phyloP scores from a whole-genome alignment of 805 yeast genomes.

The Starmerella gropengiesseri region DNA sequence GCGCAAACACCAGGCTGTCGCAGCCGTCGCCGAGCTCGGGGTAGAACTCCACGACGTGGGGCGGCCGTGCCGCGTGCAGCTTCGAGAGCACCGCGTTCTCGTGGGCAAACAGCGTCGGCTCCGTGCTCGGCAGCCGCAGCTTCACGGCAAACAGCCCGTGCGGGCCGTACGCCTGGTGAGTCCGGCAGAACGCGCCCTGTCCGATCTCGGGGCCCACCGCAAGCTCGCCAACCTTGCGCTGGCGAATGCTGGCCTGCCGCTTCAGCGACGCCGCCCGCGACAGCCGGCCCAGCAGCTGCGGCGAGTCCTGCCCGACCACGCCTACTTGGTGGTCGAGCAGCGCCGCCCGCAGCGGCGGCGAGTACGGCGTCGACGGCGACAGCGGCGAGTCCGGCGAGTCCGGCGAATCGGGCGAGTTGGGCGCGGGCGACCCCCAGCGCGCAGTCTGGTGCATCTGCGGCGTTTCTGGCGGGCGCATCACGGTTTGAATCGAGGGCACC shows the following conservation, averaged over 20 bases:
- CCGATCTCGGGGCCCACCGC: constrained; percentile 34
- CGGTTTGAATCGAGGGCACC: constrained; percentile 1
- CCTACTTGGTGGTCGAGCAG: constrained; percentile 1
- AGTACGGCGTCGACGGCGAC: constrained; percentile 2
- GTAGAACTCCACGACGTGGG: constrained; percentile 15
- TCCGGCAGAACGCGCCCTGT: constrained; percentile 82
- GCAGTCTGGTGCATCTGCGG: constrained; percentile 11
- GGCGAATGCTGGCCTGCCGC: constrained; percentile 1
- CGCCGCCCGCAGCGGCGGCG: constrained; percentile 3
- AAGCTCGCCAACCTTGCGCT: constrained; percentile 26
- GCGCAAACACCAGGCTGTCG: constrained; percentile 17
- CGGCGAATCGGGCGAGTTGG: constrained; percentile 14
- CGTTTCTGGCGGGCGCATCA: constrained; percentile 4
- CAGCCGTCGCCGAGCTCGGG: constrained; percentile 15
- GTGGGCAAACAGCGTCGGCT: constrained; percentile 13
- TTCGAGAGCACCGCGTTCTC: constrained; percentile 14
- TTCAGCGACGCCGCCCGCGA: constrained; percentile 11
- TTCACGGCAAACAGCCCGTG: constrained; percentile 58
- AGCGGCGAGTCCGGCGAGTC: not conserved
- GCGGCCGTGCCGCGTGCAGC: constrained; percentile 4
- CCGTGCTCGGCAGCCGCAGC: constrained; percentile 18
- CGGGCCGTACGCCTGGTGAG: constrained; percentile 50
- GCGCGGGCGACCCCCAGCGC: constrained; percentile 7
- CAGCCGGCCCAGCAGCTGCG: constrained; percentile 2
- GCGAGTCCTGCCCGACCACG: not conserved